Percentiles rank a stretch among this genome's conserved stretches.
These are phyloP conservation scores for Capsicum baccatum DNA, from an alignment of 257 asterid species.

Conservation along the genomic window DNA sequence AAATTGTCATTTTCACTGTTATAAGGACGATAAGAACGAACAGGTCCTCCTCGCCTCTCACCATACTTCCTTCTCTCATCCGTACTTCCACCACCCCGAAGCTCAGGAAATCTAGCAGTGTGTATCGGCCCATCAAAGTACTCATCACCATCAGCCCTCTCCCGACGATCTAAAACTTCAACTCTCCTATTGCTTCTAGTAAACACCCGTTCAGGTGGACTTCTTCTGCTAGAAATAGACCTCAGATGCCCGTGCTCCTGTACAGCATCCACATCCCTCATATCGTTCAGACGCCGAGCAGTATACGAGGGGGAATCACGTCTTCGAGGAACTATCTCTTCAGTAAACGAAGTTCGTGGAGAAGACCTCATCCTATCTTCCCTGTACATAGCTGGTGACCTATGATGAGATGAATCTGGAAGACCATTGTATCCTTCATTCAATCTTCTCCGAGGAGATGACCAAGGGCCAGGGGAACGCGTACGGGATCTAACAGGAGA, in stretches of 20 bases:
- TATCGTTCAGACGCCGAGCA: slow-evolving; percentile 53
- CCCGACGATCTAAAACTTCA: slow-evolving; percentile 64
- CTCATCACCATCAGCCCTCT: slow-evolving; percentile 59
- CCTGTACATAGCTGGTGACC: slow-evolving; percentile 62
- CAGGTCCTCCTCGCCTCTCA: slow-evolving; percentile 58
- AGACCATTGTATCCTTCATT: slow-evolving; percentile 53
- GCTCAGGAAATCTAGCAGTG: slow-evolving; percentile 51
- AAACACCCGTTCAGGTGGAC: slow-evolving; percentile 54
- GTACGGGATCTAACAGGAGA: slow-evolving; percentile 71
- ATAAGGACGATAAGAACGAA: slow-evolving; percentile 60
- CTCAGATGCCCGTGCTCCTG: slow-evolving; percentile 63
- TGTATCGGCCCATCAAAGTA: slow-evolving; percentile 54
- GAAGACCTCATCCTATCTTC: slow-evolving; percentile 80
- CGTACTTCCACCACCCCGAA: slow-evolving; percentile 53
- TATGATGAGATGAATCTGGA: slow-evolving; percentile 54
- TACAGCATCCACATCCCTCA: slow-evolving; percentile 61
- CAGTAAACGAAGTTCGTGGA: slow-evolving; percentile 66
- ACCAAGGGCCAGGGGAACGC: slow-evolving; percentile 78
- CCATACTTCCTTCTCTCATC: slow-evolving; percentile 78
- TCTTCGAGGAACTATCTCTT: slow-evolving; percentile 68
- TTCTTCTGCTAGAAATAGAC: slow-evolving; percentile 57
- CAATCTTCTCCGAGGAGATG: slow-evolving; percentile 75
- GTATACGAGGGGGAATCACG: slow-evolving; percentile 69
- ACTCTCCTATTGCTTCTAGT: slow-evolving; percentile 59
- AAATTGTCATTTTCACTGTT: slow-evolving; percentile 52